These are phyloP conservation scores for Dothistroma pini DNA, from an alignment of 2,329 filamentous ascomycete species.

Conservation along the genomic window DNA sequence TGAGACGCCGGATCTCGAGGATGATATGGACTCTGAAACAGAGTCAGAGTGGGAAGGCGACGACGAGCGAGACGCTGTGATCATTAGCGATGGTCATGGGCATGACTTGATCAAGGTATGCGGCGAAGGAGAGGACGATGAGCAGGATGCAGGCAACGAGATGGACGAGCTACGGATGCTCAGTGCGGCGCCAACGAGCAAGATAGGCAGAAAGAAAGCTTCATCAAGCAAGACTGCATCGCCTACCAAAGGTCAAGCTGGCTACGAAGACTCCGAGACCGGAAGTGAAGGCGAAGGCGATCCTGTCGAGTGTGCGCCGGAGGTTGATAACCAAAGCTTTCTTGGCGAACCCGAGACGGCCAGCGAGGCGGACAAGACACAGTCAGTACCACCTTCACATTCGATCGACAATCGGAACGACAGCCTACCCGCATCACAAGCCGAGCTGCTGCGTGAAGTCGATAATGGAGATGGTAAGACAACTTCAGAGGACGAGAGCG, in stretches of 20 bases:
- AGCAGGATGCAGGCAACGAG: slow-evolving; percentile 58
- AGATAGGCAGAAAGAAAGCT: slow-evolving; percentile 1
- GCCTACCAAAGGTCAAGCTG: slow-evolving; percentile 6
- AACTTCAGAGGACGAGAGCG: neutral
- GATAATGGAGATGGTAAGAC: slow-evolving; percentile 4
- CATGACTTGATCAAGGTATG: slow-evolving; percentile 70
- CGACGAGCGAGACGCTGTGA: slow-evolving; percentile 47
- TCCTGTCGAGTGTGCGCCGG: neutral
- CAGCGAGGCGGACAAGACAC: slow-evolving; percentile 7
- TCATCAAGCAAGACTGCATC: neutral
- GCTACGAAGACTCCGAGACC: slow-evolving; percentile 27
- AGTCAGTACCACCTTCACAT: neutral
- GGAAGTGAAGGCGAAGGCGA: slow-evolving; percentile 27
- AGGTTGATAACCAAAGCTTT: neutral
- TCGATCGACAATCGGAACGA: neutral
- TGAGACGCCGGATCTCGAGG: slow-evolving; percentile 28
- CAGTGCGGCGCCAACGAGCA: slow-evolving; percentile 17
- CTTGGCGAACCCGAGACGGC: slow-evolving; percentile 17
- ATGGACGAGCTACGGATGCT: slow-evolving; percentile 62
- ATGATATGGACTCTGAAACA: slow-evolving; percentile 49
- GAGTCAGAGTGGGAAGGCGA: slow-evolving; percentile 35
- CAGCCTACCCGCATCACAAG: slow-evolving; percentile 6
- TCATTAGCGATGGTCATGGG: slow-evolving; percentile 63
- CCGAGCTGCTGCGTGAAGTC: slow-evolving; percentile 8
- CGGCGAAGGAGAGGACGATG: slow-evolving; percentile 59